A percentile compares a stretch with the other conserved stretches of the same genome.
Conservation (phyloP, 2,329 filamentous ascomycete species). For the Xylaria sp. region DNA sequence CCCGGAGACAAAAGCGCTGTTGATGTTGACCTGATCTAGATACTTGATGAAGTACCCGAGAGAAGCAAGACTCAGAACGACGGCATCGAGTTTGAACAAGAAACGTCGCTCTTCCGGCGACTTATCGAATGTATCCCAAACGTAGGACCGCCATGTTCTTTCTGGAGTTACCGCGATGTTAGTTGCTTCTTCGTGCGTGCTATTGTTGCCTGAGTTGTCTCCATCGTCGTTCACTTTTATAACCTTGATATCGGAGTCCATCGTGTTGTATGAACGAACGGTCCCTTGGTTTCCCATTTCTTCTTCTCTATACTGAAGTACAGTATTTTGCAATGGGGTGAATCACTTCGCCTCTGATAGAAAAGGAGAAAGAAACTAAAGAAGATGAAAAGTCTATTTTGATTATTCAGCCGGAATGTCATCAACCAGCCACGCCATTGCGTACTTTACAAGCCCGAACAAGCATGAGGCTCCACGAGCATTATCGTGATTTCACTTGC, state of each 20-base stretch:
- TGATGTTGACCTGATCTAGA: conserved; percentile 51
- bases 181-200: conserved; percentile 33
- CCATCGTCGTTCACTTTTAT: neutral
- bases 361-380: neutral
- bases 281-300: conserved; percentile 4
- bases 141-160: conserved; percentile 57
- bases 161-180: conserved; percentile 44
- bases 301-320: neutral
- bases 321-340: too few relatives aligned
- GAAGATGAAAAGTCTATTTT: neutral
- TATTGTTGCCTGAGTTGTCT: conserved; percentile 1
- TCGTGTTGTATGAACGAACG: conserved; percentile 22
- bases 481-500: neutral
- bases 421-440: conserved; percentile 19
- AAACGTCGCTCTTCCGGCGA: conserved; percentile 53
- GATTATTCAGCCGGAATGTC: conserved; percentile 14
- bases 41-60: conserved; percentile 57
- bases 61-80: conserved; percentile 53
- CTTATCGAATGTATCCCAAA: conserved; percentile 62
- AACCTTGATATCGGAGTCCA: conserved; percentile 25
- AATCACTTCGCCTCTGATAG: too few relatives aligned
- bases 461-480: neutral
- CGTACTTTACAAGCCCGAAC: neutral
- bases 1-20: conserved; percentile 57
- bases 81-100: conserved; percentile 56